Conservation (phyloP, 768 basidiomycete genomes). For the Phaeotremella skinneri region DNA sequence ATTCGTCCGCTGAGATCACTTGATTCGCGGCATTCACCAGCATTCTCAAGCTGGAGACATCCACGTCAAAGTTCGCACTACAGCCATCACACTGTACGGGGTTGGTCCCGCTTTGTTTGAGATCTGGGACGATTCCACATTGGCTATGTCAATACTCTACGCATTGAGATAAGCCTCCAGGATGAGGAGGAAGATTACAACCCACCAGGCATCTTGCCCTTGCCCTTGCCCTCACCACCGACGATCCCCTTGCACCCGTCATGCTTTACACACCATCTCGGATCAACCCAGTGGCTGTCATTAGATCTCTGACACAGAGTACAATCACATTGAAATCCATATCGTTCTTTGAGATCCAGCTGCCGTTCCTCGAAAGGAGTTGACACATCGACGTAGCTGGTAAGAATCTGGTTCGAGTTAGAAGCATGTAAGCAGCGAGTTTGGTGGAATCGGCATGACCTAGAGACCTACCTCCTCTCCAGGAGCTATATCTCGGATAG, state of each 20-base stretch:
- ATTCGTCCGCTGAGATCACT: constrained; percentile 17
- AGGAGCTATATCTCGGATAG: constrained; percentile 62
- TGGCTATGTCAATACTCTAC: constrained; percentile 1
- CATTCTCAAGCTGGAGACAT: neutral
- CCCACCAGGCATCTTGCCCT: constrained; percentile 28
- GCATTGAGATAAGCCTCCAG: neutral
- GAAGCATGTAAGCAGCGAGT: neutral
- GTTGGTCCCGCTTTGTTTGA: neutral
- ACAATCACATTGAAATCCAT: constrained; percentile 75
- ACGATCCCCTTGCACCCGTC: constrained; percentile 14
- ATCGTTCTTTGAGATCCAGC: constrained; percentile 64
- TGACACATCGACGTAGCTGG: constrained; percentile 81
- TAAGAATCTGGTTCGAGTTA: constrained; percentile 61
- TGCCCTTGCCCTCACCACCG: constrained; percentile 2
- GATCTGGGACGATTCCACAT: neutral
- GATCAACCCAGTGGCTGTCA: constrained; percentile 56
- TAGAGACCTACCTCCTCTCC: constrained; percentile 66
- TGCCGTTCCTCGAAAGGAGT: constrained; percentile 62
- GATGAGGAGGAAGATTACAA: neutral
- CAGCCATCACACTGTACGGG: constrained; percentile 6
- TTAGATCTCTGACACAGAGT: constrained; percentile 56
- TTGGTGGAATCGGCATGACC: neutral
- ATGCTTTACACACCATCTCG: constrained; percentile 62
- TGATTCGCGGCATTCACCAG: constrained; percentile 9
- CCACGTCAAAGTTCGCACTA: constrained; percentile 7